phyloP scores from a whole-genome alignment of 768 basidiomycete species.

The Cystobasidium onofrii region DNA sequence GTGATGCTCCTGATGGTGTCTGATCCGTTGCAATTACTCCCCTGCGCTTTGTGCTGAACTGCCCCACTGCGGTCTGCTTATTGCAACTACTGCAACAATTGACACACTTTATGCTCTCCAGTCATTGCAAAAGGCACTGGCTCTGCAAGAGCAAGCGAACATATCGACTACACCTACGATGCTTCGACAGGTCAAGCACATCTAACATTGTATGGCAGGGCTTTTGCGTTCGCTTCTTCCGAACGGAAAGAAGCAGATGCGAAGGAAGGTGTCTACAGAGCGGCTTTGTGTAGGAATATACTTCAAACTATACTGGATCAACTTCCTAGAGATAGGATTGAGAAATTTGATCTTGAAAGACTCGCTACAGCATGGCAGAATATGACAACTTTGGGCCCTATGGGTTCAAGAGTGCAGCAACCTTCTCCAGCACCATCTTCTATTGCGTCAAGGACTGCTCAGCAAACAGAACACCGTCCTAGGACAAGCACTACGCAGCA shows the following conservation, averaged over 20 bases:
- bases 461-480: neutral
- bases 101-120: neutral
- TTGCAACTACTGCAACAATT: neutral
- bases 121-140: neutral
- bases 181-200: neutral
- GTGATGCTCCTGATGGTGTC: too few relatives aligned
- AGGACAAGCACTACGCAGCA: neutral
- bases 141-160: neutral
- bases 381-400: neutral
- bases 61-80: too few relatives aligned
- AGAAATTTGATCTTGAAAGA: neutral
- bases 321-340: neutral
- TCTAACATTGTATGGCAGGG: neutral
- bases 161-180: neutral
- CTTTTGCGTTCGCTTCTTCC: neutral
- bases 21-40: too few relatives aligned
- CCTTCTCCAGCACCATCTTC: neutral
- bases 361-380: neutral
- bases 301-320: neutral
- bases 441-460: neutral
- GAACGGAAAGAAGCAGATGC: neutral
- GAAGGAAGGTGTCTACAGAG: constrained; percentile 2
- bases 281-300: neutral
- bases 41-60: too few relatives aligned
- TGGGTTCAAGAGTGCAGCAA: neutral